Evolutionary conservation across 2,329 filamentous ascomycete species (phyloP).

Genomic region (Boeremia lycopersici): DNA sequence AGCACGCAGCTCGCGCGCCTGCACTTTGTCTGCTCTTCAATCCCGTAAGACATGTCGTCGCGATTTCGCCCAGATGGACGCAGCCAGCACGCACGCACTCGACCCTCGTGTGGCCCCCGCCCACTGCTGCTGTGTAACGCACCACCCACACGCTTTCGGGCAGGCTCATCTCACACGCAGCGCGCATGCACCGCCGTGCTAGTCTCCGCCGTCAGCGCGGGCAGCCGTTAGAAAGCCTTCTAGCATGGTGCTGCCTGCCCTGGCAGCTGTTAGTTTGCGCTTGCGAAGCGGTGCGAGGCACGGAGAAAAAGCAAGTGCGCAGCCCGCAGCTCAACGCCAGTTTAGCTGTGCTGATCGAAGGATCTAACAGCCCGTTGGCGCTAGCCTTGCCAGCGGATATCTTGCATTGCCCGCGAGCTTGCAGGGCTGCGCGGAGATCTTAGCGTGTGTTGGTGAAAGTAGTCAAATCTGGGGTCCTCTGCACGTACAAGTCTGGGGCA

Average conservation of each 20-base stretch:
- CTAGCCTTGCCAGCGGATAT: conserved; percentile 9
- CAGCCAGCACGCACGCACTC: conserved; percentile 2
- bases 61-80: not conserved
- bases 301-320: conserved; percentile 20
- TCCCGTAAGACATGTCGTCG: not conserved
- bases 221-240: conserved; percentile 31
- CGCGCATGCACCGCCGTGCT: conserved; percentile 36
- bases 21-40: not conserved
- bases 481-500: not conserved
- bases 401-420: conserved; percentile 10
- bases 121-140: conserved; percentile 42
- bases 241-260: conserved; percentile 29
- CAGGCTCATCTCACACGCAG: conserved; percentile 28
- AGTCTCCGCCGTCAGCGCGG: conserved; percentile 45
- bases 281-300: conserved; percentile 14
- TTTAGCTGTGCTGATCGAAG: conserved; percentile 16
- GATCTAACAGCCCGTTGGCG: conserved; percentile 11
- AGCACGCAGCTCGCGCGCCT: not conserved
- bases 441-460: conserved; percentile 6
- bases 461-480: not conserved
- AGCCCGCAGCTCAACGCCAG: conserved; percentile 13
- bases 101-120: conserved; percentile 13
- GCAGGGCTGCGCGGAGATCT: conserved; percentile 5
- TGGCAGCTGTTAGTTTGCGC: conserved; percentile 27
- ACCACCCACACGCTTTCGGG: conserved; percentile 33